These are phyloP conservation scores for Cardamine resedifolia DNA, from an alignment of 345 rosid species.

Conservation along the genomic window DNA sequence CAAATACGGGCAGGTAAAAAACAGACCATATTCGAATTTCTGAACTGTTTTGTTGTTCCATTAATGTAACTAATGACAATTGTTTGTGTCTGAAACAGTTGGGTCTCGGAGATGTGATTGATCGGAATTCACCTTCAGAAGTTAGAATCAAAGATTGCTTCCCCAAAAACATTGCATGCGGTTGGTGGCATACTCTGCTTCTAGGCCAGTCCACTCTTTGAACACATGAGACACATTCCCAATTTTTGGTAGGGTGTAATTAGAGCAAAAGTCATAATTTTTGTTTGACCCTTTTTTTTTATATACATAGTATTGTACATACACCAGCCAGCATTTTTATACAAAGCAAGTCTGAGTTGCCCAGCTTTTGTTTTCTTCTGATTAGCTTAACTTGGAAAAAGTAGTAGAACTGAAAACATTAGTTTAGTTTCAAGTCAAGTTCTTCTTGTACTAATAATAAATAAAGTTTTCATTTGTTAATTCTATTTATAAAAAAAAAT, in stretches of 20 bases:
- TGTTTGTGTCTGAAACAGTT: constrained; percentile 57
- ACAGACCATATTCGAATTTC: neutral
- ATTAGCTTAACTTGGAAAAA: neutral
- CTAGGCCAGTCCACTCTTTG: constrained; percentile 61
- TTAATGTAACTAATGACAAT: neutral
- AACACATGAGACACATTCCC: constrained; percentile 35
- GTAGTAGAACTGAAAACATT: neutral
- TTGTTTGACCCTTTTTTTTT: neutral
- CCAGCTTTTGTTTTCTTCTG: constrained; percentile 9
- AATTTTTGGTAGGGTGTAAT: constrained; percentile 60
- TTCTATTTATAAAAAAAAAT: neutral
- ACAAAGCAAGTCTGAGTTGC: constrained; percentile 6
- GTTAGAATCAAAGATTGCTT: constrained; percentile 59
- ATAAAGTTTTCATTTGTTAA: neutral
- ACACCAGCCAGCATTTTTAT: constrained; percentile 8
- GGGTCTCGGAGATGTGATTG: constrained; percentile 86
- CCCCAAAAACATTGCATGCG: constrained; percentile 74
- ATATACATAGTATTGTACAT: constrained; percentile 20
- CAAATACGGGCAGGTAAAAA: constrained; percentile 95
- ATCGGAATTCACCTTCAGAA: constrained; percentile 74
- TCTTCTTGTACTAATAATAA: neutral
- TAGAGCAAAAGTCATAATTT: constrained; percentile 18
- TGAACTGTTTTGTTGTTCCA: neutral
- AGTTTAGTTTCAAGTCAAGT: neutral
- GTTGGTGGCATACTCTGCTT: constrained; percentile 99